Percentiles rank a stretch among this genome's conserved stretches.
These are phyloP conservation scores for Takashimella tepidaria DNA, from an alignment of 1,284 basidiomycete genomes.

Conservation along the genomic window DNA sequence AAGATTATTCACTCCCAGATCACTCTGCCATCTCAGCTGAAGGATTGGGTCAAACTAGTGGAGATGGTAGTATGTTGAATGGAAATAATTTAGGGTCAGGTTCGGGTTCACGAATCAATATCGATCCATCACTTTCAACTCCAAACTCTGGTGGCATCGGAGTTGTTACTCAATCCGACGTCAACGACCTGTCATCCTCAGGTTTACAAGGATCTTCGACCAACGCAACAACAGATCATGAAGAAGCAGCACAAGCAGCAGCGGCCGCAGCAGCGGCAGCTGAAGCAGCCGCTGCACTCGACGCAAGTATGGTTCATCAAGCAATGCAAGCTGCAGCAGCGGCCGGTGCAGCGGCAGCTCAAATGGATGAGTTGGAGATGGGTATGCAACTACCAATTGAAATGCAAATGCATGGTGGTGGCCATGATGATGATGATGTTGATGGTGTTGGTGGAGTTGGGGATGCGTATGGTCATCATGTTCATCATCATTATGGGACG, in stretches of 20 bases:
- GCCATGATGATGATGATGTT: conserved; percentile 24
- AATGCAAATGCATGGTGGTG: conserved; percentile 43
- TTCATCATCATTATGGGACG: not conserved
- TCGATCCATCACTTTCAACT: not conserved
- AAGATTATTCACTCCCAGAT: not conserved
- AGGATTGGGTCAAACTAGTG: not conserved
- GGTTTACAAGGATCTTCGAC: not conserved
- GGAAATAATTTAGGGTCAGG: not conserved
- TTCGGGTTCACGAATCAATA: not conserved
- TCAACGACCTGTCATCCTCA: not conserved
- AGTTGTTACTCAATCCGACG: not conserved
- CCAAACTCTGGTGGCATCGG: not conserved
- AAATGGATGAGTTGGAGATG: conserved; percentile 47
- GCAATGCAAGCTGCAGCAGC: conserved; percentile 37
- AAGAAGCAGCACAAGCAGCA: no score
- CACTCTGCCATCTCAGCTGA: not conserved
- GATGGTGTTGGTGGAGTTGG: not conserved
- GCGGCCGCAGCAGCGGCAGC: not conserved
- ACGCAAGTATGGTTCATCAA: conserved; percentile 42
- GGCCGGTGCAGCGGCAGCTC: conserved; percentile 22
- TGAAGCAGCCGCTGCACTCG: conserved; percentile 11
- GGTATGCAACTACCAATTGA: conserved; percentile 45
- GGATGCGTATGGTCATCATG: not conserved
- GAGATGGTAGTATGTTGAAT: not conserved
- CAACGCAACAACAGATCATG: no score